Conservation (phyloP, 2,329 filamentous ascomycete species). For the Tolypocladium ovalisporum region DNA sequence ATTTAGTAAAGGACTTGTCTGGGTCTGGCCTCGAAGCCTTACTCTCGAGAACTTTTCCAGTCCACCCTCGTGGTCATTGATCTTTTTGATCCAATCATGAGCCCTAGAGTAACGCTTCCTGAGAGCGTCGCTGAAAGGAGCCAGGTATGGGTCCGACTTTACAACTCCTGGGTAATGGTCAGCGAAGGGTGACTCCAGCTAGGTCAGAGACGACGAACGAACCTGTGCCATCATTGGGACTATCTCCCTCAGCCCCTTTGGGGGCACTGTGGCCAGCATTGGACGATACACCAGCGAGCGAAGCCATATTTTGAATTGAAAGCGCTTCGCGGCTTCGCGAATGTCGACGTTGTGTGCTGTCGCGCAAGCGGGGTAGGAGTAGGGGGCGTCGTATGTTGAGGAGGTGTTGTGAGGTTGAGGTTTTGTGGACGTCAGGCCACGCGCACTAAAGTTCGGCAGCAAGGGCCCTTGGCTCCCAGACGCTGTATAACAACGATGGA, state of each 20-base stretch:
- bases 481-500: background rate
- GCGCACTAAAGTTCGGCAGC: background rate
- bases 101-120: slow-evolving; percentile 68
- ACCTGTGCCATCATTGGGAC: slow-evolving; percentile 66
- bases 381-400: background rate
- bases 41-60: slow-evolving; percentile 85
- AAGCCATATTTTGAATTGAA: background rate
- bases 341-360: background rate
- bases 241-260: slow-evolving; percentile 31
- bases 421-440: background rate
- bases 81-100: slow-evolving; percentile 75
- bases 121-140: slow-evolving; percentile 70
- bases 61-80: slow-evolving; percentile 77
- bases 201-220: slow-evolving; percentile 11
- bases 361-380: background rate
- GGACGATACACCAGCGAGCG: background rate
- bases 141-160: slow-evolving; percentile 79
- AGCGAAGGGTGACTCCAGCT: slow-evolving; percentile 1
- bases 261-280: slow-evolving; percentile 4
- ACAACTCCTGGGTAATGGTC: slow-evolving; percentile 56
- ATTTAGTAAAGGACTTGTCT: background rate
- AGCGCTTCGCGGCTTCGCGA: background rate
- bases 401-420: background rate
- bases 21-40: slow-evolving; percentile 12
- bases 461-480: background rate